Conservation (phyloP, 106 monocot species). For the Dendrobium chrysotoxum region DNA sequence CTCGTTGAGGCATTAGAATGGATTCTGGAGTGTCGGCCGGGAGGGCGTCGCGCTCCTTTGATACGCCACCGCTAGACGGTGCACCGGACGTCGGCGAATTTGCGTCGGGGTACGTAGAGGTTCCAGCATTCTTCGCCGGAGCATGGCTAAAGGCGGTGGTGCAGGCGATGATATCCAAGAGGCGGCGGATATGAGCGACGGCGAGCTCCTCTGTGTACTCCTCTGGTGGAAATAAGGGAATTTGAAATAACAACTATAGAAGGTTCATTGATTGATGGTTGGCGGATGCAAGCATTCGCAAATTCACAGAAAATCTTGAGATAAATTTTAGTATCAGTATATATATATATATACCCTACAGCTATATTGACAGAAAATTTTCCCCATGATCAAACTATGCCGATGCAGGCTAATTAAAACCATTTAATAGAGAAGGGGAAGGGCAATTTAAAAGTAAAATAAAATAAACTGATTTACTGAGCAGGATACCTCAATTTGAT, state of each 20-base stretch:
- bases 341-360: too few relatives aligned
- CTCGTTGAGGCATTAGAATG: constrained; percentile 6
- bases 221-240: constrained; percentile 29
- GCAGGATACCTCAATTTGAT: too few relatives aligned
- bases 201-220: constrained; percentile 72
- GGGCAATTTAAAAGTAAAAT: too few relatives aligned
- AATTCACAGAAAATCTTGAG: too few relatives aligned
- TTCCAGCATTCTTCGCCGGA: constrained; percentile 2
- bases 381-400: too few relatives aligned
- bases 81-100: background rate
- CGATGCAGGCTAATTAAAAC: too few relatives aligned
- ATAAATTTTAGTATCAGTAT: too few relatives aligned
- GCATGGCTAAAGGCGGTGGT: constrained; percentile 71
- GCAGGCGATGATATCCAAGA: constrained; percentile 82
- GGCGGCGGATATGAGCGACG: constrained; percentile 68
- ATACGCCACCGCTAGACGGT: background rate
- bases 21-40: constrained; percentile 2
- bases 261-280: too few relatives aligned
- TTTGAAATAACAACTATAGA: background rate
- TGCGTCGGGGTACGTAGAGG: background rate
- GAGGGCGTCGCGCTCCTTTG: constrained; percentile 6
- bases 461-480: too few relatives aligned
- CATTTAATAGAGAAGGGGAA: too few relatives aligned
- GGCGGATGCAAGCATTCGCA: too few relatives aligned
- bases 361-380: too few relatives aligned